Evolutionary conservation across 257 asterid genomes (phyloP), one percentile per base, ranked within the genome.

Genomic region (Solanum sejunctum): DNA sequence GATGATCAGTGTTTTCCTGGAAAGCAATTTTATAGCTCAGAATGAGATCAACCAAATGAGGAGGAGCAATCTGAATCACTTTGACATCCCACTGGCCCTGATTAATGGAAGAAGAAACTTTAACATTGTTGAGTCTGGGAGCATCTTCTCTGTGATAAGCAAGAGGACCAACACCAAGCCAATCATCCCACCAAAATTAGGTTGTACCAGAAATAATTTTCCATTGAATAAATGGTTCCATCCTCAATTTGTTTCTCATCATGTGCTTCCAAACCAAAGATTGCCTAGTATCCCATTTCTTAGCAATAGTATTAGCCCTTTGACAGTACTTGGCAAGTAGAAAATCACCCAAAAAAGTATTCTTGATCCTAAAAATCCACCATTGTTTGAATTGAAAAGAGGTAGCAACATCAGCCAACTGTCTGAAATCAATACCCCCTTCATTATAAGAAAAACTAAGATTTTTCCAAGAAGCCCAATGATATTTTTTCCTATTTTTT

Each of bases 131-230:
- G 1, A 2, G 3, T 4, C 15, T 51, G 0, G 12, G 3, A 1
- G 0, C 4, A 1, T 3, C 15, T 3, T 12, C 3, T 0, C 15
- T 11, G 12, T 10, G 5, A 0, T 7, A 0, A 0, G 28, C 66
- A 0, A 58, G 6, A 3, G 66, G 66, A 7, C 7, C 66, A 6
- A 20, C 1, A 1, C 66, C 28, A 7, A 58, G 5, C 13, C 26
- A 58, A 20, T 58, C 5, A 58, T 20, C 28, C 28, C 28, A 58
- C 66, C 12, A 20, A 16, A 58, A 58, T 0, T 0, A 2, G 1
- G 5, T 3, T 0, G 2, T 18, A 7, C 66, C 2, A 2, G 12
- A 58, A 0, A 7, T 7, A 0, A 58, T 8, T 8, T 0, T 58
- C 28, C 12, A n/a, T 0, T 20, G 13, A 0, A 58, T 58, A 5